Conservation (phyloP, 2,329 filamentous ascomycete genomes). For the Arthrobotrys pseudoclavata region DNA sequence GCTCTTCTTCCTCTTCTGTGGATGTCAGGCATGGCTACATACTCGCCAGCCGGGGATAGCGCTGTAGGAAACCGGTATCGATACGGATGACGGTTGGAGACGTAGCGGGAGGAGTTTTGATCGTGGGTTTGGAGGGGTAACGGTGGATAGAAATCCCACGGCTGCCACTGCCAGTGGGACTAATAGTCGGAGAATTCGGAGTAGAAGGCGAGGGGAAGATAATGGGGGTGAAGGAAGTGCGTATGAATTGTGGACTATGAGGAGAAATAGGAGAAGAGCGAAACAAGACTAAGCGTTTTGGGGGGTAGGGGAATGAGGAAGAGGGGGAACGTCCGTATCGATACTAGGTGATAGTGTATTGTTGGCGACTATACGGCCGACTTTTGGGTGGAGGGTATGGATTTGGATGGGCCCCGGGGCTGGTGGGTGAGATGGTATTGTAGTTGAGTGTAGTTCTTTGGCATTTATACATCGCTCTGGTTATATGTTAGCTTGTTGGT, state of each 20-base stretch:
- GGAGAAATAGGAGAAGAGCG: constrained; percentile 37
- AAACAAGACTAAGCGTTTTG: constrained; percentile 44
- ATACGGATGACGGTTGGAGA: constrained; percentile 58
- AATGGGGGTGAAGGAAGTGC: constrained; percentile 5
- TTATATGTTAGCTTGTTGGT: constrained; percentile 19
- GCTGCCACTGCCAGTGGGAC: constrained; percentile 31
- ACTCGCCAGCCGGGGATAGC: constrained; percentile 73
- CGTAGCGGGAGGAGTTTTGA: constrained; percentile 15
- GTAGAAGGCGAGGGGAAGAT: constrained; percentile 31
- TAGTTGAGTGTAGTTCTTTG: not conserved
- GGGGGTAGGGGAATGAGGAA: constrained; percentile 19
- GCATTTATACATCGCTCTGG: constrained; percentile 28
- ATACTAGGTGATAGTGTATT: constrained; percentile 45
- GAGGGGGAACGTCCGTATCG: constrained; percentile 58
- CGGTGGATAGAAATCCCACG: constrained; percentile 3
- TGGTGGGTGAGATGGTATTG: not conserved
- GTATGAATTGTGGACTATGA: constrained; percentile 42
- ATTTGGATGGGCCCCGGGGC: constrained; percentile 23
- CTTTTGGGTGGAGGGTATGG: constrained; percentile 9
- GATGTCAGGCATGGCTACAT: constrained; percentile 88
- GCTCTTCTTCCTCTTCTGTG: constrained; percentile 93
- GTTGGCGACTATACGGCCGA: constrained; percentile 28
- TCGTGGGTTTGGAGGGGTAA: constrained; percentile 25
- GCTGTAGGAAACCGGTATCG: constrained; percentile 59
- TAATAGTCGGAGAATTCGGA: constrained; percentile 25